Percentiles rank a stretch among this genome's conserved stretches.
These are phyloP conservation scores for Anthracocystis panici-leucophaei DNA, from an alignment of 1,284 basidiomycete genomes.

Conservation along the genomic window DNA sequence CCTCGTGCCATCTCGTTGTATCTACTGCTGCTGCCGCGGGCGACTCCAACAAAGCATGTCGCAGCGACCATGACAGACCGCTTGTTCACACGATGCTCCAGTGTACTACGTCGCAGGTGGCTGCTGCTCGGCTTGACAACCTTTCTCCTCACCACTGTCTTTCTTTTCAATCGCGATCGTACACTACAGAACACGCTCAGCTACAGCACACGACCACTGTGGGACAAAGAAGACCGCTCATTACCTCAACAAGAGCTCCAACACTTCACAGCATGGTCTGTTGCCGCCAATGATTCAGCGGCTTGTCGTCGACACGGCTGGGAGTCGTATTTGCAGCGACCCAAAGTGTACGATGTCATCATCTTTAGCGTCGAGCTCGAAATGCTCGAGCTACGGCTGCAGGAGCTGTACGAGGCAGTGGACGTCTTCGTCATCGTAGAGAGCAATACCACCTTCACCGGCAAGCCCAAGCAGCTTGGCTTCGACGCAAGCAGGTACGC, in stretches of 20 bases:
- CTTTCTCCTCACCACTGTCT: slow-evolving; percentile 10
- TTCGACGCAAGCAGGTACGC: slow-evolving; percentile 18
- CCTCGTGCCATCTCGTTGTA: too few relatives aligned
- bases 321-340: slow-evolving; percentile 56
- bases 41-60: too few relatives aligned
- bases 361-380: slow-evolving; percentile 75
- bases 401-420: slow-evolving; percentile 77
- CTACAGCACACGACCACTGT: slow-evolving; percentile 77
- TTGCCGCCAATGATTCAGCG: slow-evolving; percentile 72
- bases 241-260: slow-evolving; percentile 70
- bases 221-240: slow-evolving; percentile 71
- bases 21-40: too few relatives aligned
- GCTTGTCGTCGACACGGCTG: slow-evolving; percentile 75
- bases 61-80: background rate
- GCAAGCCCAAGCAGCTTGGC: slow-evolving; percentile 31
- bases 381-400: slow-evolving; percentile 77
- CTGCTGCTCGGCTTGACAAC: slow-evolving; percentile 9
- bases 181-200: slow-evolving; percentile 61
- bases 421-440: slow-evolving; percentile 79
- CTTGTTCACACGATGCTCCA: background rate
- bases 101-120: slow-evolving; percentile 20
- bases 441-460: slow-evolving; percentile 71
- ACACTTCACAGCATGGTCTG: slow-evolving; percentile 75
- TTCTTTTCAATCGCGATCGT: slow-evolving; percentile 25
- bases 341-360: slow-evolving; percentile 34